Evolutionary conservation across 1,284 basidiomycete genomes (phyloP), one percentile per base, ranked within the genome.

Genomic region (Inonotus hispidus): DNA sequence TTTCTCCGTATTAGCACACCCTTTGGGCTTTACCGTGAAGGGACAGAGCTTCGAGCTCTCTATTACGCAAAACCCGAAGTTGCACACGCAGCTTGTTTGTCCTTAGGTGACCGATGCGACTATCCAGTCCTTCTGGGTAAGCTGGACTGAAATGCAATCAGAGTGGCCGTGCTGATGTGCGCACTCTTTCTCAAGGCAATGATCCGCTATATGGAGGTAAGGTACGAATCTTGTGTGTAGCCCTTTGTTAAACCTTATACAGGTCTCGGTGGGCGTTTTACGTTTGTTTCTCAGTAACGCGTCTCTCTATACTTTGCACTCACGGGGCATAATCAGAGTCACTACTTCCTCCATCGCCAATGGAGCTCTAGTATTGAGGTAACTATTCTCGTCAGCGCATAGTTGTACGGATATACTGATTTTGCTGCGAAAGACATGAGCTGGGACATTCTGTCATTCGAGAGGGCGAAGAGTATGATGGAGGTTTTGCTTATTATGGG

Each of bases 381-480:
- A 41, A 45, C 3, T 3, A 5, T 45, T 32, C 32, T 32, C 4
- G 32, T 32, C 8, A 32, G 32, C 32, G 8, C 8, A 32, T 8
- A 4, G 32, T 8, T 0, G 66, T 58, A 8, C 27, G 35, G 23
- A 25, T 29, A 21, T 52, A 8, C 32, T 32, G 32, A 32, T 32
- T 3, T 27, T 37, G 14, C 14, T 29, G 23, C 52, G n/a, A n/a
- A n/a, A 75, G 75, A 7, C 92, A 93, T 68, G 92, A 93, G 71
- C 82, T 94, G 1, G 91, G 92, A 0, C 88, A 91, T 71, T 89
- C 87, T n/a, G 82, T 90, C 59, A 88, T 90, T 64, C 75, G 82
- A 1, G 87, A 91, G 5, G 92, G 92, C 6, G 92, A 93, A 72
- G 92, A 93, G 74, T 93, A 94, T 68, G 92, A 94, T 65, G 91